Base-by-base conservation (phyloP, 164 flowering plant genomes). In the Pachysandra terminalis region DNA sequence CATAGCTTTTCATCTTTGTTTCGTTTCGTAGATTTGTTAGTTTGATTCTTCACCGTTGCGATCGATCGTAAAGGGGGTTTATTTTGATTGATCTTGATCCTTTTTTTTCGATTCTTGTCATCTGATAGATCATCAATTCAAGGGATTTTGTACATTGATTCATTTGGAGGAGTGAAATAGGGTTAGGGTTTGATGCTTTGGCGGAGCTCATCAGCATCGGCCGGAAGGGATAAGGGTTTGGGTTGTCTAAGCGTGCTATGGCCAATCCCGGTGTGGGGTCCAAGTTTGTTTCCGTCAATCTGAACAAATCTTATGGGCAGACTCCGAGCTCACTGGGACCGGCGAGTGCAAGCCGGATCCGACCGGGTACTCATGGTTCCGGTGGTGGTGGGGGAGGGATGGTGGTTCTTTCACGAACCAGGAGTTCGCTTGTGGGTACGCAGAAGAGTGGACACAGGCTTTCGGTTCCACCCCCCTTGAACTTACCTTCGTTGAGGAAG, bases 391-490 rank as follows among this genome's bases (percentile, higher is more conserved):
- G n/a, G n/a, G n/a, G n/a, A n/a, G n/a, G 94, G 41, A 90, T 94
- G 98, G 92, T 91, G 77, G 96, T 91, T 61, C 81, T 94, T 28
- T 86, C 93, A 1, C 64, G 91, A 75, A 78, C 85, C 15, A 71
- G 92, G 71, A 81, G 84, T 73, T 71, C 86, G 12, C 22, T 68
- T 58, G 59, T 61, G 22, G 72, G 72, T 37, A 69, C 23, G 19
- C 87, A 85, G 68, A 90, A 91, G 76, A 67, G 68, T 79, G 91
- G 85, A 73, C 74, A 91, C 32, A 89, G 84, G 79, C 85, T 92
- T 73, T 86, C 98, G 61, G 94, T 95, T 75, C 98, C 97, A 62
- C 92, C 96, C 96, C 98, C 98, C 93, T 82, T 95, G 93, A 95
- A 95, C 71, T 76, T 95, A 64, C 98, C 98, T 0, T 92, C 97